These are phyloP conservation scores for Fusarium penzigii DNA, from an alignment of 2,329 filamentous ascomycete genomes.

Conservation along the genomic window DNA sequence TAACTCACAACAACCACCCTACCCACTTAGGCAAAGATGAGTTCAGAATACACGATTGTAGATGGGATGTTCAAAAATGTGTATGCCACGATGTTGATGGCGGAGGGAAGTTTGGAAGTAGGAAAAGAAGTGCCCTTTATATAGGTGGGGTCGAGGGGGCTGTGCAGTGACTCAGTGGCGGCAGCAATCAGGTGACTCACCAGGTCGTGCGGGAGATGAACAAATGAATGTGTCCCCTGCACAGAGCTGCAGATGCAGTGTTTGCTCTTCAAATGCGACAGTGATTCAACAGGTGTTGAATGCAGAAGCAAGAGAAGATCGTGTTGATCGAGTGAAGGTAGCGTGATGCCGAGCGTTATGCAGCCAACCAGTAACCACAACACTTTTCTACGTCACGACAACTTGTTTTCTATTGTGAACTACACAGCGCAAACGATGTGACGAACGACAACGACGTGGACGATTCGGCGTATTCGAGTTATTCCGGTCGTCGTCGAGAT, in stretches of 20 bases:
- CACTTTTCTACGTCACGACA: constrained; percentile 30
- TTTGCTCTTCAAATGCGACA: constrained; percentile 22
- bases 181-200: constrained; percentile 46
- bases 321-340: neutral
- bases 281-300: constrained; percentile 16
- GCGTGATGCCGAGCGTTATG: neutral
- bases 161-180: constrained; percentile 23
- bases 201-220: constrained; percentile 83
- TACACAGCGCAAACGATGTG: constrained; percentile 40
- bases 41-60: neutral
- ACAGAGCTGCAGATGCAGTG: constrained; percentile 37
- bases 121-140: constrained; percentile 27
- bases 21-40: constrained; percentile 20
- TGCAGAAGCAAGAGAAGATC: constrained; percentile 17
- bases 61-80: too few species aligned
- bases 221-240: constrained; percentile 96
- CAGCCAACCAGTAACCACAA: neutral
- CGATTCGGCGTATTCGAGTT: constrained; percentile 35
- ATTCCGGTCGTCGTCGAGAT: constrained; percentile 35
- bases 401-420: constrained; percentile 38
- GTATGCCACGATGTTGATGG: constrained; percentile 17
- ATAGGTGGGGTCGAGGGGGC: constrained; percentile 24
- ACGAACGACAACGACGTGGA: constrained; percentile 34
- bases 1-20: constrained; percentile 13
- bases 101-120: constrained; percentile 20